A percentile compares a stretch with the other conserved stretches of the same genome.
phyloP scores from a whole-genome alignment of 805 yeast species.

The Sugiyamaella qingdaonensis region DNA sequence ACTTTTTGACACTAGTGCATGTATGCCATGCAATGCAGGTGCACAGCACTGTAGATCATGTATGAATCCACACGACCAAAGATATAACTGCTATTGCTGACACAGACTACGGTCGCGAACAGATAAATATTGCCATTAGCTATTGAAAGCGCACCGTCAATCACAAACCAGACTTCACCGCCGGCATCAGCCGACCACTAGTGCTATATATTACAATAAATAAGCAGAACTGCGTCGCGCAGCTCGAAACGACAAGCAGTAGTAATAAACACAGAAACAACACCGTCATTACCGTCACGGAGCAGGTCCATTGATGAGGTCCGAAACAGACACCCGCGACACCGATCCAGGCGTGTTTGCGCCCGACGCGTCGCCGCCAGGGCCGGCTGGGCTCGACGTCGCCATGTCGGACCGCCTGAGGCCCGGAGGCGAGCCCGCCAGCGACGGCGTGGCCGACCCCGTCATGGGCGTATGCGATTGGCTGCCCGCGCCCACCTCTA shows the following conservation, averaged over 20 bases:
- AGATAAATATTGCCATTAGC: no score
- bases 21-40: no score
- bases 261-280: background rate
- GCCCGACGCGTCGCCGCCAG: conserved; percentile 1
- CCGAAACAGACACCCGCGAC: conserved; percentile 19
- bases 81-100: no score
- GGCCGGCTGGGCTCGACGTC: background rate
- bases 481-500: conserved; percentile 20
- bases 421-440: background rate
- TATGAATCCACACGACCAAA: no score
- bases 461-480: background rate
- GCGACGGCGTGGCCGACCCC: background rate
- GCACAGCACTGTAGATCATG: no score
- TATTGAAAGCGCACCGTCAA: no score
- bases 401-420: background rate
- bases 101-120: no score
- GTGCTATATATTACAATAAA: conserved; percentile 6
- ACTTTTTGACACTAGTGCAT: no score
- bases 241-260: background rate
- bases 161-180: background rate
- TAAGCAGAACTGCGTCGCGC: background rate
- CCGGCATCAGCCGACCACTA: background rate
- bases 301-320: conserved; percentile 18
- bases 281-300: background rate
- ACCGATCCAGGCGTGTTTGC: conserved; percentile 6